Percentiles rank a stretch among this genome's conserved stretches.
Evolutionary conservation across 1,284 basidiomycete genomes (phyloP).

Genomic region (Exobasidium rhododendri): DNA sequence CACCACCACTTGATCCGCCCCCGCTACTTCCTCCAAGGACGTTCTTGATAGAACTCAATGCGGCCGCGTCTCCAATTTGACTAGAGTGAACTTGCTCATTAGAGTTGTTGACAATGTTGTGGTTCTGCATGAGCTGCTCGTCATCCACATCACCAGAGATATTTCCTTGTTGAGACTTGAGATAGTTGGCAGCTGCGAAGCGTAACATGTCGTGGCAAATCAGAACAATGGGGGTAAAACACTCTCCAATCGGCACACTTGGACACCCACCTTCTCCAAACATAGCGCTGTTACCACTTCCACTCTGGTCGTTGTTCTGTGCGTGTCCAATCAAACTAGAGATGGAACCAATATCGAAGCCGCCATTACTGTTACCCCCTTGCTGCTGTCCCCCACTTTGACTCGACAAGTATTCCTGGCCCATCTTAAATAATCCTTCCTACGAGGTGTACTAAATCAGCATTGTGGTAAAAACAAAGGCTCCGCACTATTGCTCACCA

Average conservation of each 20-base stretch:
- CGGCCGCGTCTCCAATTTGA: constrained; percentile 46
- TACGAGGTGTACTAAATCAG: no score
- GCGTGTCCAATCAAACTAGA: constrained; percentile 23
- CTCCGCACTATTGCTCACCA: no score
- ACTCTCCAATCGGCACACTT: constrained; percentile 2
- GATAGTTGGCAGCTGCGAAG: constrained; percentile 18
- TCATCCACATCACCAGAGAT: constrained; percentile 32
- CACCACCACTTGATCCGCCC: constrained; percentile 23
- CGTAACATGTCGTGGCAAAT: constrained; percentile 5
- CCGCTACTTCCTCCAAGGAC: constrained; percentile 28
- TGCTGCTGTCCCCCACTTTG: not conserved
- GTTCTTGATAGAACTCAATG: constrained; percentile 36
- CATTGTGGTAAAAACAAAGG: no score
- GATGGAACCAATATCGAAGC: constrained; percentile 38
- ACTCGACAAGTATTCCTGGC: not conserved
- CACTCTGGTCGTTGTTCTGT: constrained; percentile 30
- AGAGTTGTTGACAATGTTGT: constrained; percentile 38
- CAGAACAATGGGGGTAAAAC: not conserved
- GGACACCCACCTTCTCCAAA: constrained; percentile 23
- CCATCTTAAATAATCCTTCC: not conserved
- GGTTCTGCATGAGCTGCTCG: constrained; percentile 36
- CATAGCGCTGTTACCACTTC: constrained; percentile 30
- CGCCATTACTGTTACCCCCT: constrained; percentile 19
- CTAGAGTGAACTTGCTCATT: constrained; percentile 26
- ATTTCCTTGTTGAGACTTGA: constrained; percentile 35